phyloP scores from a whole-genome alignment of 2,329 filamentous ascomycete genomes.

The Claviceps arundinis region DNA sequence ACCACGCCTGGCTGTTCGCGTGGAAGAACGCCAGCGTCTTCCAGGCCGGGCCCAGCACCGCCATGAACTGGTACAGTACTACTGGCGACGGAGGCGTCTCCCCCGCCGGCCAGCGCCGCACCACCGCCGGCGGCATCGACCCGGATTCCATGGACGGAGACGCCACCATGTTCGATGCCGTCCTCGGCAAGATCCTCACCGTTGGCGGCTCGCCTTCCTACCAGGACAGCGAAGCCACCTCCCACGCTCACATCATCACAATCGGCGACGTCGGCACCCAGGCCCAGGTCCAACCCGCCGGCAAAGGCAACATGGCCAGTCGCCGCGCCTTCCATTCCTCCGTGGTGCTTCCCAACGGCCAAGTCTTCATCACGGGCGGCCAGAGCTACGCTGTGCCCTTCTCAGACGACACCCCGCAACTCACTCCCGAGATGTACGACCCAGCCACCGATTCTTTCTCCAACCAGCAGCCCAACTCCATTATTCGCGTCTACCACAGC shows the following conservation, averaged over 20 bases:
- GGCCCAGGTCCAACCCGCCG: slow-evolving; percentile 10
- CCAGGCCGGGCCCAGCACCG: slow-evolving; percentile 9
- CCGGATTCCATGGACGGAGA: slow-evolving; percentile 41
- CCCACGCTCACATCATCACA: slow-evolving; percentile 28
- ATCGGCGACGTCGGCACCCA: neutral
- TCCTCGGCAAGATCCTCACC: slow-evolving; percentile 42
- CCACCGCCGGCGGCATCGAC: slow-evolving; percentile 21
- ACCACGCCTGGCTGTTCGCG: slow-evolving; percentile 7
- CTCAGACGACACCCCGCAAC: slow-evolving; percentile 26
- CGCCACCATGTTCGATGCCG: slow-evolving; percentile 45
- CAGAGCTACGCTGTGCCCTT: slow-evolving; percentile 29
- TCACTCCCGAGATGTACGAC: slow-evolving; percentile 33
- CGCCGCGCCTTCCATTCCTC: slow-evolving; percentile 30
- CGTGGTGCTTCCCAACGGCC: slow-evolving; percentile 35
- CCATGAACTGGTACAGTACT: slow-evolving; percentile 43
- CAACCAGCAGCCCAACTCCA: slow-evolving; percentile 21
- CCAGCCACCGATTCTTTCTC: slow-evolving; percentile 27
- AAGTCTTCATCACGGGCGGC: slow-evolving; percentile 33
- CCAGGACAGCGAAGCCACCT: slow-evolving; percentile 25
- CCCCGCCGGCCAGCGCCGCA: slow-evolving; percentile 23
- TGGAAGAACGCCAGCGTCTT: slow-evolving; percentile 15
- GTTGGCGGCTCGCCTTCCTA: slow-evolving; percentile 36
- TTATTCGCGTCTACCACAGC: slow-evolving; percentile 36
- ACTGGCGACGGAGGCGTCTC: slow-evolving; percentile 25
- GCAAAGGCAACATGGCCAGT: slow-evolving; percentile 18